Conservation (phyloP, 768 basidiomycete species). For the Rhodosporidiobolus sp. region DNA sequence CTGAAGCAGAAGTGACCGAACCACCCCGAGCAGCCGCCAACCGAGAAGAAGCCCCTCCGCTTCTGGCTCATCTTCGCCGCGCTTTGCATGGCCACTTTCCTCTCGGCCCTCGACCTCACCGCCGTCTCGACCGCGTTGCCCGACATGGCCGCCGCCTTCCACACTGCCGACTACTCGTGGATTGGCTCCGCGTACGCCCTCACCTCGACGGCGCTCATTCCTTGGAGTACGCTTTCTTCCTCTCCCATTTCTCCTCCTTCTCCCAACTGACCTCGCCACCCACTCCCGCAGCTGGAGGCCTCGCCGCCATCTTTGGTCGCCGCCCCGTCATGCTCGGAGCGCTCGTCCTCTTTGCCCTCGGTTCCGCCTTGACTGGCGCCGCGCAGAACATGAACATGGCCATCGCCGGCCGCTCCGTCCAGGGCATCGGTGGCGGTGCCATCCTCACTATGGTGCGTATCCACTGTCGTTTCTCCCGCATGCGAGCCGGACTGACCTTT, state of each 20-base stretch:
- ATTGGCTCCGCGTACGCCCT: conserved; percentile 54
- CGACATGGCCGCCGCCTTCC: conserved; percentile 45
- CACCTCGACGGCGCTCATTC: conserved; percentile 52
- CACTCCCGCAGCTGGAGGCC: conserved; percentile 49
- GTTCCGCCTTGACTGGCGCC: conserved; percentile 54
- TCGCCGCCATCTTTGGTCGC: conserved; percentile 49
- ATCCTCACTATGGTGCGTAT: conserved; percentile 30
- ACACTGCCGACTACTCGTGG: conserved; percentile 51
- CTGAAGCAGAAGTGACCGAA: too few relatives aligned
- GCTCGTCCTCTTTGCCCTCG: conserved; percentile 47
- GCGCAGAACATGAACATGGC: conserved; percentile 53
- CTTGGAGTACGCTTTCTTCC: conserved; percentile 46
- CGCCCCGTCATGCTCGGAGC: conserved; percentile 40
- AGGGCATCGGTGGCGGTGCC: conserved; percentile 42
- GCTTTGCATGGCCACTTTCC: neutral
- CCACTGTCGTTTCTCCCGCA: neutral
- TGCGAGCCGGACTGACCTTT: neutral
- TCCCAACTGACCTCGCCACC: conserved; percentile 42
- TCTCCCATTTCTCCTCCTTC: conserved; percentile 4
- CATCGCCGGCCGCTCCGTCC: conserved; percentile 51
- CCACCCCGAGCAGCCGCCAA: neutral
- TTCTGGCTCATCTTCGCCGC: conserved; percentile 9
- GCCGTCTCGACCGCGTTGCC: conserved; percentile 43
- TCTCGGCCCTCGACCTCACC: conserved; percentile 21
- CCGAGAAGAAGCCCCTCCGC: neutral